A percentile compares a stretch with the other conserved stretches of the same genome.
phyloP scores from a whole-genome alignment of 2,329 filamentous ascomycete species.

The Arthrobotrys iridis region DNA sequence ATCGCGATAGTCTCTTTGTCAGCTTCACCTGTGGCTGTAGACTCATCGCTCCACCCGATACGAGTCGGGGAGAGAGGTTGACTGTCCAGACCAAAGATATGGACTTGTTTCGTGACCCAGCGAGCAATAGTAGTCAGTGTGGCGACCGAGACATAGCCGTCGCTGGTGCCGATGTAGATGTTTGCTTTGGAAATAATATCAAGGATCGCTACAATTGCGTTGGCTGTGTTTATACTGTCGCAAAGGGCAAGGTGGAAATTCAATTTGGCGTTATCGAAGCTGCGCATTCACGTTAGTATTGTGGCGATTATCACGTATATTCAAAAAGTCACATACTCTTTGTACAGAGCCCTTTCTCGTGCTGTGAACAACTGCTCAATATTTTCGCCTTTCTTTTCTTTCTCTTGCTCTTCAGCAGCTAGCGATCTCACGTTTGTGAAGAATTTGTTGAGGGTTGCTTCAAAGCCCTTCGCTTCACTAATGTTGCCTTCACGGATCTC shows the following conservation, averaged over 20 bases:
- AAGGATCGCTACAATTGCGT: conserved; percentile 79
- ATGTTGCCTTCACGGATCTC: conserved; percentile 88
- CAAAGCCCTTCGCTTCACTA: conserved; percentile 78
- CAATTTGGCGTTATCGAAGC: conserved; percentile 67
- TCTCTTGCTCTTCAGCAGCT: conserved; percentile 57
- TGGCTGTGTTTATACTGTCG: conserved; percentile 82
- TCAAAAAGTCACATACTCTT: conserved; percentile 48
- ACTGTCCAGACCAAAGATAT: conserved; percentile 80
- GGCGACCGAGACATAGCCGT: conserved; percentile 60
- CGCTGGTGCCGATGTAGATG: conserved; percentile 60
- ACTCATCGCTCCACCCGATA: conserved; percentile 61
- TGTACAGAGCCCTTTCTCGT: conserved; percentile 55
- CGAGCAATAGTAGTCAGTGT: conserved; percentile 66
- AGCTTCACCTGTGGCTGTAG: conserved; percentile 60
- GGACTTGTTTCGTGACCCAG: conserved; percentile 85
- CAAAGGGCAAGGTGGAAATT: conserved; percentile 66
- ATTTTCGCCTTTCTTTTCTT: conserved; percentile 53
- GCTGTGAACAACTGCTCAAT: conserved; percentile 56
- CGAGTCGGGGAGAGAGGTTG: conserved; percentile 50
- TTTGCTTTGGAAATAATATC: conserved; percentile 83
- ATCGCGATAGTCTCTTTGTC: conserved; percentile 55
- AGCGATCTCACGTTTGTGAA: conserved; percentile 68
- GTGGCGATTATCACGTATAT: not conserved
- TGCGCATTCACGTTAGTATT: conserved; percentile 14
- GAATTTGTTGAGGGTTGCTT: conserved; percentile 77